These are phyloP conservation scores for Phialemonium atrogriseum DNA, from an alignment of 2,329 filamentous ascomycete species.

Conservation along the genomic window DNA sequence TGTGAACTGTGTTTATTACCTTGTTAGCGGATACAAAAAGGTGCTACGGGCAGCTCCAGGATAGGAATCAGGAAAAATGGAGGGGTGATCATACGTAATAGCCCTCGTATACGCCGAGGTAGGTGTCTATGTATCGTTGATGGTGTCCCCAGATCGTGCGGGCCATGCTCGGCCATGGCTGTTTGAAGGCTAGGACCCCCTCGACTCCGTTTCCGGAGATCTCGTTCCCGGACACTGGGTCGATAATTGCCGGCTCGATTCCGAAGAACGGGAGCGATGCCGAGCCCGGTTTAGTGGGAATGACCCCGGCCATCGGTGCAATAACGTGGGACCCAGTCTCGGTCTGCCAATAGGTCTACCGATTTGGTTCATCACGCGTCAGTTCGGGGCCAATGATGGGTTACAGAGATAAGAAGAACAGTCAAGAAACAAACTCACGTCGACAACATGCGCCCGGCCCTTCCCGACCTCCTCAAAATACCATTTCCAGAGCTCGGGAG, in stretches of 20 bases:
- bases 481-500: slow-evolving; percentile 98
- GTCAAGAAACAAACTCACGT: slow-evolving; percentile 52
- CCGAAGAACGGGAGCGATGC: slow-evolving; percentile 95
- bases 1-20: no score
- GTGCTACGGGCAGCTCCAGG: no score
- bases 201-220: slow-evolving; percentile 91
- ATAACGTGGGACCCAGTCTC: slow-evolving; percentile 95
- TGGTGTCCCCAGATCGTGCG: slow-evolving; percentile 94
- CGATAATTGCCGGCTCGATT: slow-evolving; percentile 91
- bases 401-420: not conserved
- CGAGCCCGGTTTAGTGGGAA: slow-evolving; percentile 89
- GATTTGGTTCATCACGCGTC: no score
- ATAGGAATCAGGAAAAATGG: not conserved
- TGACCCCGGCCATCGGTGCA: slow-evolving; percentile 81
- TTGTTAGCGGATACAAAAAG: no score
- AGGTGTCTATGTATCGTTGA: slow-evolving; percentile 96
- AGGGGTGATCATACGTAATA: slow-evolving; percentile 70
- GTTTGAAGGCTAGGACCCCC: slow-evolving; percentile 90
- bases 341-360: slow-evolving; percentile 99
- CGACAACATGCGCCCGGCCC: slow-evolving; percentile 82
- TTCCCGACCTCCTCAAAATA: slow-evolving; percentile 91
- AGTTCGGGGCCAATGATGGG: no score
- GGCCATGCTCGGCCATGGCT: slow-evolving; percentile 95
- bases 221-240: slow-evolving; percentile 86
- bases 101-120: slow-evolving; percentile 90